These are phyloP conservation scores for Leptographium radiaticola DNA, from an alignment of 2,329 filamentous ascomycete species.

Conservation along the genomic window DNA sequence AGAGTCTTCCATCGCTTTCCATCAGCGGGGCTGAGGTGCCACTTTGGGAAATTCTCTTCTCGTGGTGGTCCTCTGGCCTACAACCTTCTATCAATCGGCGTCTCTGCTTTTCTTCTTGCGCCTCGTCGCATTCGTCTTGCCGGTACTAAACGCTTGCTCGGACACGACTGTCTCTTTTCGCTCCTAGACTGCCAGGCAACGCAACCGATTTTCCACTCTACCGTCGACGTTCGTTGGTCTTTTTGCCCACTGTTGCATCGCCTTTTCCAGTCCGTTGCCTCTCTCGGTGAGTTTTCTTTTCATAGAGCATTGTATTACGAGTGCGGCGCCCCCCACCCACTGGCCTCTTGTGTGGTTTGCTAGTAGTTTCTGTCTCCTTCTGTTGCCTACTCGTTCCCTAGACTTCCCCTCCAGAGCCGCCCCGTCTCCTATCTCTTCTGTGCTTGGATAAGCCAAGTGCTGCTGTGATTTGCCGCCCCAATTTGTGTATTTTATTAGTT, in stretches of 20 bases:
- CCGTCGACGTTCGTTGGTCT: not conserved
- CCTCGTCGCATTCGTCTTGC: not conserved
- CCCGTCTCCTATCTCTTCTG: not conserved
- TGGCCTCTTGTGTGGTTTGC: not conserved
- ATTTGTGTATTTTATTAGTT: no score
- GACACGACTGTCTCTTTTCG: not conserved
- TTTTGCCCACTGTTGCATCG: no score
- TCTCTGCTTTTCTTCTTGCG: not conserved
- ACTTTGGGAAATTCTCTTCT: conserved; percentile 5
- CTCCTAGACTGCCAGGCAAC: not conserved
- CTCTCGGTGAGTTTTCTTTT: not conserved
- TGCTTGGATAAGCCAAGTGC: not conserved
- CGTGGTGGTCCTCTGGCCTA: not conserved
- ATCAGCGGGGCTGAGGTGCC: conserved; percentile 13
- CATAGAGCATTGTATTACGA: not conserved
- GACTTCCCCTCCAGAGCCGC: no score
- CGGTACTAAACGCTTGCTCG: not conserved
- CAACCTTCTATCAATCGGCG: not conserved
- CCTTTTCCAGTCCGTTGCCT: not conserved
- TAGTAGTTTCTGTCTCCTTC: conserved; percentile 1
- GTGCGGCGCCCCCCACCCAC: not conserved
- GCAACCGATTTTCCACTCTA: not conserved
- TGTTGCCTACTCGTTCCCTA: not conserved
- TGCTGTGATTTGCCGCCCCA: no score
- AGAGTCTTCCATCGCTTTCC: conserved; percentile 14